These are phyloP conservation scores for Pogostemon cablin DNA, from an alignment of 257 asterid genomes.

Conservation along the genomic window DNA sequence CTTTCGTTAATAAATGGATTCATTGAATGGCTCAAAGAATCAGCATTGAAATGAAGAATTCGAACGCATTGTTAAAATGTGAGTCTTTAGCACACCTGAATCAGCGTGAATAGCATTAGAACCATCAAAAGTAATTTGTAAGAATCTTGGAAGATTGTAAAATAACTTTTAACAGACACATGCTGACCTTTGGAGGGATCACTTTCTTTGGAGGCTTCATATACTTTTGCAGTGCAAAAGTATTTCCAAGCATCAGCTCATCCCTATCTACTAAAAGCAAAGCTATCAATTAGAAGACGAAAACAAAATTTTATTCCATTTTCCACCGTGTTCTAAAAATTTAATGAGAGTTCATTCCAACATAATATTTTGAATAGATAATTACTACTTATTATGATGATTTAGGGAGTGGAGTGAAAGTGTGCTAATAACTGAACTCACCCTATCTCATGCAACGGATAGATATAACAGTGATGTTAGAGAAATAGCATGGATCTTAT, in stretches of 20 bases:
- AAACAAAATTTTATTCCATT: not conserved
- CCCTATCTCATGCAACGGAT: not conserved
- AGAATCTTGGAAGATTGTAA: too few relatives aligned
- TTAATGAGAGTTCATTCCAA: too few relatives aligned
- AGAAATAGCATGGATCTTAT: too few relatives aligned
- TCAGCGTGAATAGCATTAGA: too few relatives aligned
- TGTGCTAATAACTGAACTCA: not conserved
- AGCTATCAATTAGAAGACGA: slow-evolving; percentile 28
- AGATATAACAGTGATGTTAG: not conserved
- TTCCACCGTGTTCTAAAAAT: too few relatives aligned
- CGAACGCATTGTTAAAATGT: too few relatives aligned
- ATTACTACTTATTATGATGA: not conserved
- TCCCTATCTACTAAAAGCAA: slow-evolving; percentile 64
- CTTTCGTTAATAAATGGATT: too few relatives aligned
- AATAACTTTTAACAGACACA: not conserved
- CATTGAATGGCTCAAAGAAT: too few relatives aligned
- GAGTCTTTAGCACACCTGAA: too few relatives aligned
- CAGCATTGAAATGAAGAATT: too few relatives aligned
- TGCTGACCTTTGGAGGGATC: slow-evolving; percentile 76
- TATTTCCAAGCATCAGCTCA: slow-evolving; percentile 84
- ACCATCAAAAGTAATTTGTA: too few relatives aligned
- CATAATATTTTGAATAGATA: not conserved
- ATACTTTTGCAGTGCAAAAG: slow-evolving; percentile 54
- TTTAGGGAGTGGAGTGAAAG: not conserved
- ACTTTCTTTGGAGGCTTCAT: slow-evolving; percentile 70